Evolutionary conservation across 768 basidiomycete species (phyloP).

Genomic region (Chalciporus chontae): DNA sequence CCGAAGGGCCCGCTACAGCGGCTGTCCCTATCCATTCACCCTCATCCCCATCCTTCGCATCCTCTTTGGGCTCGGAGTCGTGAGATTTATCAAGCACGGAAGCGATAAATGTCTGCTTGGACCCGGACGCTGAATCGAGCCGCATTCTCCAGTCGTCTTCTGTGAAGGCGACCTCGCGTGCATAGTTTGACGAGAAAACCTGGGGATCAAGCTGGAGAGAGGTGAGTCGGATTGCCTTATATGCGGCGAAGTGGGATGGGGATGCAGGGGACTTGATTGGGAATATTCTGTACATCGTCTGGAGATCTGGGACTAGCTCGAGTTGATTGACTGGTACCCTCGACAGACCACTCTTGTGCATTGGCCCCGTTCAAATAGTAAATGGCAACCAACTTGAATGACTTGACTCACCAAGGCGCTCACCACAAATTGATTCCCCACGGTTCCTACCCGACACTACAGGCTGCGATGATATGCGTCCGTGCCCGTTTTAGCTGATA

Average conservation of each 20-base stretch:
- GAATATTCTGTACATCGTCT: slow-evolving; percentile 12
- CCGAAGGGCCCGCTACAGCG: slow-evolving; percentile 13
- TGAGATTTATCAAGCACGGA: not conserved
- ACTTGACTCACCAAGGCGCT: too few species aligned
- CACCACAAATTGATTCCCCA: too few species aligned
- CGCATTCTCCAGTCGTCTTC: slow-evolving; percentile 23
- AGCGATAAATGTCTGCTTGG: slow-evolving; percentile 15
- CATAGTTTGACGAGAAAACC: slow-evolving; percentile 21
- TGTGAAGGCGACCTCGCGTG: slow-evolving; percentile 18
- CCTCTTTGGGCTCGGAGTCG: not conserved
- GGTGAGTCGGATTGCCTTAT: slow-evolving; percentile 18
- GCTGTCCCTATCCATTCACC: slow-evolving; percentile 22
- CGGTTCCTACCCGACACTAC: too few species aligned
- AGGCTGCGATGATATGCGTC: too few species aligned
- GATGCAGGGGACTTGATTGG: slow-evolving; percentile 13
- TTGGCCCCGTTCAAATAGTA: too few species aligned
- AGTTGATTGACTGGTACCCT: not conserved
- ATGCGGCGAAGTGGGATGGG: slow-evolving; percentile 24
- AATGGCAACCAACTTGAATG: too few species aligned
- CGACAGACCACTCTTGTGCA: too few species aligned
- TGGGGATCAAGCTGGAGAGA: slow-evolving; percentile 22
- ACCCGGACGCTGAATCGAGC: slow-evolving; percentile 11
- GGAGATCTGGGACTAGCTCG: too few species aligned
- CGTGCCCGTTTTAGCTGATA: too few species aligned
- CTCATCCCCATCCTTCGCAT: not conserved